Conservation (phyloP, 257 asterid genomes). For the Striga asiatica region DNA sequence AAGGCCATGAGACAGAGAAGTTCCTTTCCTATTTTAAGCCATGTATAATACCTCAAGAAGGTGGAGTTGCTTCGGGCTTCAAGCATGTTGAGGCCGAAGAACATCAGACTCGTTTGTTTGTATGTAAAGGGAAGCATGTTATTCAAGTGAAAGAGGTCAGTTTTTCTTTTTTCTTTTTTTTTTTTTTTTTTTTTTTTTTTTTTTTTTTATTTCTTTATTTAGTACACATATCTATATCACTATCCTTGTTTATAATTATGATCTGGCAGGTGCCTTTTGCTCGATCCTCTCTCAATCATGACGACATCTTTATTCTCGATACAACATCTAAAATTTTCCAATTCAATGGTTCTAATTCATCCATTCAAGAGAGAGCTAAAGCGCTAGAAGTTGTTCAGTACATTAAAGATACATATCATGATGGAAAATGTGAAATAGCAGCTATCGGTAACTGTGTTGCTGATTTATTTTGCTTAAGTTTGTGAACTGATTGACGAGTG, state of each 20-base stretch:
- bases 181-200: too few species aligned
- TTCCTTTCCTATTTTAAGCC: slow-evolving; percentile 98
- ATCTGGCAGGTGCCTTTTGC: slow-evolving; percentile 73
- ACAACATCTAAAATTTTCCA: slow-evolving; percentile 84
- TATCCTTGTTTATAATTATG: slow-evolving; percentile 15
- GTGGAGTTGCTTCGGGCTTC: slow-evolving; percentile 92
- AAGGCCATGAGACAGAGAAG: slow-evolving; percentile 93
- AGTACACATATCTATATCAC: slow-evolving; percentile 1
- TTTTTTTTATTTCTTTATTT: slow-evolving; percentile 9
- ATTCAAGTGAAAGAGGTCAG: slow-evolving; percentile 94
- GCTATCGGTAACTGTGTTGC: slow-evolving; percentile 60
- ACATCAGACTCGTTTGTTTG: slow-evolving; percentile 63
- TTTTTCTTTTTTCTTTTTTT: slow-evolving; percentile 5
- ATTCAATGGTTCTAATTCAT: slow-evolving; percentile 93
- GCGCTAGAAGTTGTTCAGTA: slow-evolving; percentile 98
- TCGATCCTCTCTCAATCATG: slow-evolving; percentile 94
- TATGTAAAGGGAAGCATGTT: slow-evolving; percentile 94
- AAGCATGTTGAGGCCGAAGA: slow-evolving; percentile 71
- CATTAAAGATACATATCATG: slow-evolving; percentile 87
- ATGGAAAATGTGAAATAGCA: slow-evolving; percentile 95
- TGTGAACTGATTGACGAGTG: slow-evolving; percentile 18
- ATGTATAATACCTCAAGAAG: slow-evolving; percentile 94
- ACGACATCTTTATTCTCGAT: slow-evolving; percentile 91
- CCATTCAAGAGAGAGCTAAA: slow-evolving; percentile 99
- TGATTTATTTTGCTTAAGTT: slow-evolving; percentile 12